Percentiles rank a stretch among this genome's conserved stretches.
These are phyloP conservation scores for Sequoiadendron giganteum DNA, from an alignment of 75 land plant genomes.

Conservation along the genomic window DNA sequence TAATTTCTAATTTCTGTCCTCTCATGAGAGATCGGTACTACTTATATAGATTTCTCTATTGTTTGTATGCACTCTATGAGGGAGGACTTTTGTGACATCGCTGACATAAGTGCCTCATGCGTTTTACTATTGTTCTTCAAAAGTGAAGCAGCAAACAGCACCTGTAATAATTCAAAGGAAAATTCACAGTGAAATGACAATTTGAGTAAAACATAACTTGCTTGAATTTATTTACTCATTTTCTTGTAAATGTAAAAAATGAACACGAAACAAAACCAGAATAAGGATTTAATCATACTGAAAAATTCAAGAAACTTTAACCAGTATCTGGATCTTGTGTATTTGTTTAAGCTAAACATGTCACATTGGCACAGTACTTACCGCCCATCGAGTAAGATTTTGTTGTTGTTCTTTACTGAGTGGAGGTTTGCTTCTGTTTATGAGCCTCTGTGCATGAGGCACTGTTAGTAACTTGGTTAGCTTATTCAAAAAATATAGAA, in stretches of 20 bases:
- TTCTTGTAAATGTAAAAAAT: neutral
- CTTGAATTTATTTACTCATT: neutral
- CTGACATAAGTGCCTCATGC: conserved; percentile 81
- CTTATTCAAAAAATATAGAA: neutral
- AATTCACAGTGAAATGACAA: neutral
- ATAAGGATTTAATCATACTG: neutral
- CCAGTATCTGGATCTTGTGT: neutral
- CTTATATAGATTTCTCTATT: conserved; percentile 52
- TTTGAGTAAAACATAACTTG: neutral
- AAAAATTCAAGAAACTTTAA: neutral
- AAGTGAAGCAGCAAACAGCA: conserved; percentile 85
- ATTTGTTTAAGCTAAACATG: neutral
- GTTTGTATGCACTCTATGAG: conserved; percentile 82
- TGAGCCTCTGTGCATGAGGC: conserved; percentile 60
- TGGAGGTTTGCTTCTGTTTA: conserved; percentile 80
- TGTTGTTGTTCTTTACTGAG: conserved; percentile 86
- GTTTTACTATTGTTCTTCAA: conserved; percentile 68
- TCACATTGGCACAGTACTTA: conserved; percentile 27
- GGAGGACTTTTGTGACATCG: conserved; percentile 75
- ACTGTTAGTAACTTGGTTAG: neutral
- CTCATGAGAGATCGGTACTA: neutral
- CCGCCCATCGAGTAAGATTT: conserved; percentile 98
- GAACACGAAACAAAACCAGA: neutral
- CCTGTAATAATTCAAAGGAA: conserved; percentile 35
- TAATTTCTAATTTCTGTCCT: neutral